Conservation (phyloP, 2,329 filamentous ascomycete genomes). For the Tothia fuscella region DNA sequence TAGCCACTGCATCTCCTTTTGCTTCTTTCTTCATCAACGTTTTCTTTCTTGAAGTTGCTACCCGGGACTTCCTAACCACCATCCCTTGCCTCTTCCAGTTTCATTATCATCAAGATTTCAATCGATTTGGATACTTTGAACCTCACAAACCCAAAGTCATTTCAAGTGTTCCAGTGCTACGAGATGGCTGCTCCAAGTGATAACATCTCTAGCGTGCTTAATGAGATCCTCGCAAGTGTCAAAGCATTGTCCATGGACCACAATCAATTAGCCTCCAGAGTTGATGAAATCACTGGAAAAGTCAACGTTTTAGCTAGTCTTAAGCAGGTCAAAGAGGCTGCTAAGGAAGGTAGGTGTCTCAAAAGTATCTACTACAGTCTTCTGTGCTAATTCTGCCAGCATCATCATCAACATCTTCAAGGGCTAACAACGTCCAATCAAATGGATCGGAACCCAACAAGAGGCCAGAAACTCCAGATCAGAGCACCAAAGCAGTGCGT, state of each 20-base stretch:
- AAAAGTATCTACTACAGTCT: background rate
- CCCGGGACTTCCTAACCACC: too few species aligned
- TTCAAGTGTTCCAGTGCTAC: background rate
- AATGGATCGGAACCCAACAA: background rate
- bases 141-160: too few species aligned
- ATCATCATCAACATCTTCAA: constrained; percentile 2
- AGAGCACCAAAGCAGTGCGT: constrained; percentile 26
- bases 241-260: constrained; percentile 46
- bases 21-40: too few species aligned
- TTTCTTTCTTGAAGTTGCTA: too few species aligned
- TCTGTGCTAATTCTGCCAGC: constrained; percentile 3
- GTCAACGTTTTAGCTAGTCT: constrained; percentile 49
- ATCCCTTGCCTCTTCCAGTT: too few species aligned
- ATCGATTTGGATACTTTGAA: too few species aligned
- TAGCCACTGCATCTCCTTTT: too few species aligned
- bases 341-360: constrained; percentile 14
- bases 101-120: too few species aligned
- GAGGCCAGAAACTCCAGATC: constrained; percentile 18
- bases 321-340: constrained; percentile 43
- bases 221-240: constrained; percentile 44
- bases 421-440: constrained; percentile 5
- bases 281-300: constrained; percentile 49
- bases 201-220: constrained; percentile 25
- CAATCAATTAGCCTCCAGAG: constrained; percentile 40
- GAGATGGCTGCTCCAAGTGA: constrained; percentile 9